Base-by-base conservation (phyloP, 78 protist species). In the Dictyostelium capitatum region DNA sequence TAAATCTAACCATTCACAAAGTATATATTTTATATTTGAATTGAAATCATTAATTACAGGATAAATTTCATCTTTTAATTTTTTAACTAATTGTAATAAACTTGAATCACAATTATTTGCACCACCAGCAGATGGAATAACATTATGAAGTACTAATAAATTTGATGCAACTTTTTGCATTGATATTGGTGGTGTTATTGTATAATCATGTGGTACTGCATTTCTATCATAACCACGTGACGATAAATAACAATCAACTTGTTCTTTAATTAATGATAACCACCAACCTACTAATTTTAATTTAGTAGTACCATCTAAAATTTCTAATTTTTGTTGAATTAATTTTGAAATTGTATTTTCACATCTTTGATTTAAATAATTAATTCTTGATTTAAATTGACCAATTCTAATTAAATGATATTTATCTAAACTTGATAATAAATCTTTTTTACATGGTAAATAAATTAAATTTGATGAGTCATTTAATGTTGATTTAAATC, bases 141-240 rank as follows among this genome's bases (percentile, higher is more conserved):
- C 53, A 69, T 82, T 82, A 77, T 82, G 90, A 17, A 82, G 70
- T 9, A 82, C 90, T 4, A 82, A 5, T 11, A 82, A 43, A 32
- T 82, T 82, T 53, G 69, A 20, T 23, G 90, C 90, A 30, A 82
- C 90, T 19, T 37, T 54, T 69, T 53, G 20, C 56, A 82, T 48
- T 14, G 37, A 25, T 25, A 20, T 9, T 37, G 90, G 90, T n/a
- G 90, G 90, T 14, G 90, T 69, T 1, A 69, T 20, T 3, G 90
- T 82, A 20, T 82, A 82, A 62, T 82, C 80, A 11, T 77, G 48
- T 11, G 90, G 90, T 5, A 82, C 90, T 2, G 90, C 90, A 37
- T 69, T 28, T n/a, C 56, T 75, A 43, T 65, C 65, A 37, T 47
- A 82, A 1, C 90, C 90, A 48, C 69, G 62, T 11, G 20, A 30